Evolutionary conservation across 2,329 filamentous ascomycete genomes (phyloP).

Genomic region (Furcasterigmium furcatum): DNA sequence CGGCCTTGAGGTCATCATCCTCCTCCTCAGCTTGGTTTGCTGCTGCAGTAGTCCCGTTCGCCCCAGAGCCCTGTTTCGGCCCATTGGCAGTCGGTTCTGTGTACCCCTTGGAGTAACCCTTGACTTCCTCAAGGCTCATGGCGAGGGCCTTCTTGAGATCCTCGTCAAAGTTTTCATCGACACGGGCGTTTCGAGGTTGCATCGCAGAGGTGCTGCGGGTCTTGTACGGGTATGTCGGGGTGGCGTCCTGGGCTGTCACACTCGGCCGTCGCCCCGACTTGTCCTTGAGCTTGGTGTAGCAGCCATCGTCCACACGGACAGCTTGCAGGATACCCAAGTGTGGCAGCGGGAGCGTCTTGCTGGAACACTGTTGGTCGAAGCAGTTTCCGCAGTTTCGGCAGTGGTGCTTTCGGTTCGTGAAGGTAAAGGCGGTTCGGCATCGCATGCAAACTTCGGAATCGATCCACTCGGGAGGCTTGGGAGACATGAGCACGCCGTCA

Average conservation of each 20-base stretch:
- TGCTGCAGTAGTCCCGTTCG: conserved; percentile 29
- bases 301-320: conserved; percentile 94
- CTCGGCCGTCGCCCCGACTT: conserved; percentile 49
- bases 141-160: conserved; percentile 90
- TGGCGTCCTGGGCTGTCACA: conserved; percentile 30
- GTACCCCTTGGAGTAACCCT: conserved; percentile 71
- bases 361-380: conserved; percentile 93
- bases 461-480: conserved; percentile 88
- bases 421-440: conserved; percentile 91
- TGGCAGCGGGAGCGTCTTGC: conserved; percentile 81
- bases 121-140: conserved; percentile 95
- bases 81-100: conserved; percentile 51
- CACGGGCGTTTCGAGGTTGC: conserved; percentile 85
- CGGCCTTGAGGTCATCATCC: conserved; percentile 88
- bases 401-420: conserved; percentile 98
- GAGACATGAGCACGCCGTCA: background rate
- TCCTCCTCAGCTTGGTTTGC: conserved; percentile 69
- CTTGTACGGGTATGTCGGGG: conserved; percentile 53
- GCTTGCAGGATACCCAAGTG: conserved; percentile 90
- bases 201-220: conserved; percentile 66
- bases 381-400: conserved; percentile 97
- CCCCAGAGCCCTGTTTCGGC: conserved; percentile 18
- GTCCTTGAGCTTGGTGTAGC: conserved; percentile 83
- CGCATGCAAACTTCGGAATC: conserved; percentile 99
- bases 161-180: conserved; percentile 90